These are phyloP conservation scores for Fagopyrum tataricum DNA, from an alignment of 148 eudicot genomes.

Conservation along the genomic window DNA sequence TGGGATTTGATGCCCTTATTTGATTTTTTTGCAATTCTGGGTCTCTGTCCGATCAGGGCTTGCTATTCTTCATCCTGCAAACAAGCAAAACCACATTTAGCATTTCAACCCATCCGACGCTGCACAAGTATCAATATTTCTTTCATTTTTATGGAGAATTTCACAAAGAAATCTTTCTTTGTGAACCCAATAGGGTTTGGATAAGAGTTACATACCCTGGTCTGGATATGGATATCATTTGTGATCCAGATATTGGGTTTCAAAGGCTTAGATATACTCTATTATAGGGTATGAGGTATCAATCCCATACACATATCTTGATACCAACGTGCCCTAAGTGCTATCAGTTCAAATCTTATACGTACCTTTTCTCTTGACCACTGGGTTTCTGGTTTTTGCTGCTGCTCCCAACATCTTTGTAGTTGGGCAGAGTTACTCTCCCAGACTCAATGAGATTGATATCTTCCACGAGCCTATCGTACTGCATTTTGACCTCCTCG, in stretches of 20 bases:
- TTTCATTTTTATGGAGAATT: too few relatives aligned
- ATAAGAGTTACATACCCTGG: too few relatives aligned
- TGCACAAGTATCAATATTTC: not conserved
- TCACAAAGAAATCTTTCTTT: not conserved
- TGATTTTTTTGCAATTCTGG: not conserved
- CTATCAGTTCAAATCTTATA: not conserved
- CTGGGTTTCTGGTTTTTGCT: not conserved
- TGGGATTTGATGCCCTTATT: not conserved
- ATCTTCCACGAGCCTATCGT: constrained; percentile 10
- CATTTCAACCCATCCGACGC: not conserved
- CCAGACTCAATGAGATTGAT: constrained; percentile 12
- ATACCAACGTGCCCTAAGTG: not conserved
- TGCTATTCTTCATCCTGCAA: not conserved
- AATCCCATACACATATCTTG: too few relatives aligned
- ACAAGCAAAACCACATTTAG: not conserved
- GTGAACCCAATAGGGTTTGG: not conserved
- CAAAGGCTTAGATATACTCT: too few relatives aligned
- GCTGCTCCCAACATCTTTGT: not conserved
- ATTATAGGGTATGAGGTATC: too few relatives aligned
- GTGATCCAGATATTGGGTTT: too few relatives aligned
- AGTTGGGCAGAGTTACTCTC: not conserved
- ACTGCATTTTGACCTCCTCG: constrained; percentile 13
- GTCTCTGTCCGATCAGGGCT: not conserved
- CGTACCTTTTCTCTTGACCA: not conserved
- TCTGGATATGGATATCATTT: too few relatives aligned